Evolutionary conservation across 2,329 filamentous ascomycete species (phyloP).

Genomic region (Talaromyces sp.): DNA sequence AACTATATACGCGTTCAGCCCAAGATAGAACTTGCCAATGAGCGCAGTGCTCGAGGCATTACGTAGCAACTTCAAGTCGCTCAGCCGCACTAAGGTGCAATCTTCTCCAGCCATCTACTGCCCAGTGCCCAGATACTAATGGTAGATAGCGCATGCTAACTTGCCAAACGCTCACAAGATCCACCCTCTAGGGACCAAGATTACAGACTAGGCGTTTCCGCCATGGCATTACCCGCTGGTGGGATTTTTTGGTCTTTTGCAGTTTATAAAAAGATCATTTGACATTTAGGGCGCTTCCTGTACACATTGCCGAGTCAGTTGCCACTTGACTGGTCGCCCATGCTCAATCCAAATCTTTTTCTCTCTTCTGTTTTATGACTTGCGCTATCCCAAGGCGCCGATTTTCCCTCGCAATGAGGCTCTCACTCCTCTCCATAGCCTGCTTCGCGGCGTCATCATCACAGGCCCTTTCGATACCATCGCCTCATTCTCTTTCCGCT

Average conservation of each 20-base stretch:
- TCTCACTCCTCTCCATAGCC: neutral
- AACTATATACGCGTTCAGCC: too few species aligned
- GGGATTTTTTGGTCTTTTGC: too few species aligned
- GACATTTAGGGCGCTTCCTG: neutral
- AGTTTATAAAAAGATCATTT: too few species aligned
- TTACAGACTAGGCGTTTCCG: too few species aligned
- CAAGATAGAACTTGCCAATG: too few species aligned
- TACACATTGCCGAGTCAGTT: neutral
- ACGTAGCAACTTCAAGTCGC: neutral
- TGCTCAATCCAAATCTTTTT: neutral
- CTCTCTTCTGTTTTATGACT: neutral
- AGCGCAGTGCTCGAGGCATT: too few species aligned
- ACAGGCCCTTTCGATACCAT: neutral
- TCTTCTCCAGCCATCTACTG: neutral
- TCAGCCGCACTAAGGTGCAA: neutral
- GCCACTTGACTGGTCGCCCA: too few species aligned
- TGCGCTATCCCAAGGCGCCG: neutral
- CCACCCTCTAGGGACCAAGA: neutral
- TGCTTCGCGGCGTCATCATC: neutral
- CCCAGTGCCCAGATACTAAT: neutral
- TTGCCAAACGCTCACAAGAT: neutral
- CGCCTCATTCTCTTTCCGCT: neutral
- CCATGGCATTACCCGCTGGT: too few species aligned
- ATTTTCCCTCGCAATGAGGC: neutral
- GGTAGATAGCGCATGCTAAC: too few species aligned